Base-by-base conservation (phyloP, 345 rosid species). In the Eutrema yunnanense region DNA sequence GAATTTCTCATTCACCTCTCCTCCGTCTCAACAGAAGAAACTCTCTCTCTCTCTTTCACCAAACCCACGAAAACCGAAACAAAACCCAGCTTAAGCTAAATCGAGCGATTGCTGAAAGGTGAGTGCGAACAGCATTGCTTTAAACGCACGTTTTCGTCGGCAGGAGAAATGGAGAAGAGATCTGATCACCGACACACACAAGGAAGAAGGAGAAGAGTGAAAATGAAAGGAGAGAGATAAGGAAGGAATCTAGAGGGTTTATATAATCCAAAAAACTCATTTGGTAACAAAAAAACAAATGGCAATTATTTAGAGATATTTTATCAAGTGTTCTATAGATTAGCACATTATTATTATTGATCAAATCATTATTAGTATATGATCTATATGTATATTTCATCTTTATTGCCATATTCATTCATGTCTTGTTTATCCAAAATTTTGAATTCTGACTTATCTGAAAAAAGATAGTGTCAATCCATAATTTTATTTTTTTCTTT, bases 131-230 rank as follows among this genome's bases (percentile, higher is more conserved):
- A 38, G 57, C 62, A 72, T 56, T 63, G 75, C 78, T 72, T 79
- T 46, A 29, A 52, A 41, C 40, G 58, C 64, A 78, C 59, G 73
- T 67, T 46, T 65, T 37, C 73, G 81, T 73, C 73, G 73, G 73
- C 52, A 53, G 33, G 33, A 55, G 9, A 32, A 41, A 37, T 41
- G 7, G 32, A 56, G 57, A 48, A n/a, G 59, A 86, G 87, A 84
- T 75, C 87, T 80, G 82, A 74, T 73, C 86, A 86, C 87, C 88
- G 86, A 84, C 89, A 83, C 67, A 69, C n/a, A 66, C 1, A 19
- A 2, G 5, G 56, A 4, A 19, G 54, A 37, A 51, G 71, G 27
- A 2, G 10, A 53, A 58, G 74, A 76, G 72, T 62, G 69, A 71
- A 50, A 60, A 54, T 6, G 36, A 73, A 37, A 48, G 64, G 22